Percentiles rank a stretch among this genome's conserved stretches.
Evolutionary conservation across 2,329 filamentous ascomycete genomes (phyloP).

Genomic region (Neonectria punicea): DNA sequence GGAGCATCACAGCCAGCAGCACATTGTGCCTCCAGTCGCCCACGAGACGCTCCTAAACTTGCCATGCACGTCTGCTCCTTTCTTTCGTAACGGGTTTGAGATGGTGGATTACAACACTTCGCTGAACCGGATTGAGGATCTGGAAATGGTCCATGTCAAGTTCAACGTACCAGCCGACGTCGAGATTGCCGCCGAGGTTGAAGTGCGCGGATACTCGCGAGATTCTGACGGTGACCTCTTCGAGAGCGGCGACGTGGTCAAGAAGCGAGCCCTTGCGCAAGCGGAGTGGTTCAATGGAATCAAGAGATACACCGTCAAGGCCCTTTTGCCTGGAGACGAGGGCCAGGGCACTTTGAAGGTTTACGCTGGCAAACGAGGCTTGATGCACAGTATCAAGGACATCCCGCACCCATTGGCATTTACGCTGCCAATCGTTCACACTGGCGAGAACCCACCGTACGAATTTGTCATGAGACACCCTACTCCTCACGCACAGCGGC

Average conservation of each 20-base stretch:
- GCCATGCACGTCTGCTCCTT: conserved; percentile 86
- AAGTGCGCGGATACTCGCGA: conserved; percentile 80
- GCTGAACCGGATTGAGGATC: conserved; percentile 83
- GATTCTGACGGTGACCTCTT: conserved; percentile 93
- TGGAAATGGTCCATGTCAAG: conserved; percentile 92
- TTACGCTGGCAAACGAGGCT: conserved; percentile 91
- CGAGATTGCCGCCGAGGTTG: conserved; percentile 91
- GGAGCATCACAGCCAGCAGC: conserved; percentile 86
- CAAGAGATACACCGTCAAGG: conserved; percentile 95
- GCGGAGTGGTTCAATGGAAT: conserved; percentile 88
- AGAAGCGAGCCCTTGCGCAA: conserved; percentile 88
- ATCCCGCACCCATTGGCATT: conserved; percentile 93
- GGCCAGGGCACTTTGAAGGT: conserved; percentile 88
- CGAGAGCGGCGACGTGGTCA: conserved; percentile 87
- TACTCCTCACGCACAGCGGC: conserved; percentile 95
- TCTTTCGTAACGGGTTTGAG: conserved; percentile 83
- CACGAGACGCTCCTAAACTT: conserved; percentile 88
- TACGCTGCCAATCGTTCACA: conserved; percentile 88
- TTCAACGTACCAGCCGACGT: conserved; percentile 89
- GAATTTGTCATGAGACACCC: conserved; percentile 94
- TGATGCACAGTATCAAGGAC: conserved; percentile 98
- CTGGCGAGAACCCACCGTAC: conserved; percentile 91
- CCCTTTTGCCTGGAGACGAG: conserved; percentile 89
- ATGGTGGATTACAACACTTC: conserved; percentile 94
- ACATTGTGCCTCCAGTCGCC: conserved; percentile 88